phyloP scores from a whole-genome alignment of 2,329 filamentous ascomycete species.

The Venturia oleaginea region DNA sequence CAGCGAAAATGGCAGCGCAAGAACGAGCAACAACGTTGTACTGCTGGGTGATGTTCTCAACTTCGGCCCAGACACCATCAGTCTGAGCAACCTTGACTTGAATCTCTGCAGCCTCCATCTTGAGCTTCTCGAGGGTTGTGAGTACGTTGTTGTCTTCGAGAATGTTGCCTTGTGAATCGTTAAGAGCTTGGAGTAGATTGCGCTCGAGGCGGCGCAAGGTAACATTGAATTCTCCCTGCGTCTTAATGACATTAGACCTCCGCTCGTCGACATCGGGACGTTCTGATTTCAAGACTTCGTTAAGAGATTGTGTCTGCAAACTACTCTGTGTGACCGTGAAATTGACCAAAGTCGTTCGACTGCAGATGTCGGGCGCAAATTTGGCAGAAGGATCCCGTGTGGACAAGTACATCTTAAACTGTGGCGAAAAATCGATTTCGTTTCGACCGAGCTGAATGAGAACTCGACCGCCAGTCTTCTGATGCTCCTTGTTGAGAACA shows the following conservation, averaged over 20 bases:
- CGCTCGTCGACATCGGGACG: constrained; percentile 94
- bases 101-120: constrained; percentile 95
- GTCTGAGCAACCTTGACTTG: constrained; percentile 94
- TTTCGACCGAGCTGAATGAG: constrained; percentile 97
- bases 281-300: constrained; percentile 95
- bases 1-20: constrained; percentile 94
- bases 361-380: constrained; percentile 95
- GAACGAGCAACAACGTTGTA: constrained; percentile 90
- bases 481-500: constrained; percentile 98
- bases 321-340: constrained; percentile 99
- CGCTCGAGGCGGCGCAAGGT: constrained; percentile 94
- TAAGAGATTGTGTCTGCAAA: constrained; percentile 93
- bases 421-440: constrained; percentile 96
- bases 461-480: constrained; percentile 94
- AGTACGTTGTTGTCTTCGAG: constrained; percentile 98
- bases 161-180: constrained; percentile 95
- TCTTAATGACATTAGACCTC: constrained; percentile 93
- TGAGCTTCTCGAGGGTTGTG: constrained; percentile 91
- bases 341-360: constrained; percentile 97
- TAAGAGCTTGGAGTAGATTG: constrained; percentile 83
- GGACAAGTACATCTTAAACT: constrained; percentile 90
- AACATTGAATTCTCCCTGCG: constrained; percentile 98
- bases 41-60: constrained; percentile 88
- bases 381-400: constrained; percentile 92
- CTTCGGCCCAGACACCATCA: constrained; percentile 95